Evolutionary conservation across 495 filamentous ascomycete species (phyloP).

Genomic region (Neurospora cerealis): DNA sequence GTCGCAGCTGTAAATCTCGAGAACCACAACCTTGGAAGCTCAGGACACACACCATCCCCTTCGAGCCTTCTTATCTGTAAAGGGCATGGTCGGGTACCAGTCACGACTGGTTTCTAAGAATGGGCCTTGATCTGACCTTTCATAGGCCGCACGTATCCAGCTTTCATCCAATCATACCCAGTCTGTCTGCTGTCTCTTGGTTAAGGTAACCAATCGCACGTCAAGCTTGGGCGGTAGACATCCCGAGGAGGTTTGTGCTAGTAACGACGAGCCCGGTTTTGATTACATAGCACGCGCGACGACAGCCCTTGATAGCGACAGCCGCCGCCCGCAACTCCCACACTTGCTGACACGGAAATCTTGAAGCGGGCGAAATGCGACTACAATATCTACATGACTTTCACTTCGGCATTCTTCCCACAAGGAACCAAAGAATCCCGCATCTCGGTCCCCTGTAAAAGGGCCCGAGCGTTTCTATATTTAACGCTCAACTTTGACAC

Average conservation of each 20-base stretch:
- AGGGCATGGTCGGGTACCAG: not conserved
- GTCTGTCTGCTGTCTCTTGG: not conserved
- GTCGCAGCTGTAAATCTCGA: conserved; percentile 16
- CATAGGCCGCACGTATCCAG: not conserved
- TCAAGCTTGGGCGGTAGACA: not conserved
- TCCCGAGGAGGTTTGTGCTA: not conserved
- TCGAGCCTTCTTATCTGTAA: not conserved
- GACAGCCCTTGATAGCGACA: not conserved
- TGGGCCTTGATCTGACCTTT: not conserved
- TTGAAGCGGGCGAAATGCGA: not conserved
- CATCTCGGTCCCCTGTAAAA: not conserved
- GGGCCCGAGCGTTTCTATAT: not conserved
- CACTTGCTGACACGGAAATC: not conserved
- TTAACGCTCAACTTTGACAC: not conserved
- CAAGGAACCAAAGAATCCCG: not conserved
- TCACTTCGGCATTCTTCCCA: not conserved
- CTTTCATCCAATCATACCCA: not conserved
- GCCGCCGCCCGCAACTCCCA: not conserved
- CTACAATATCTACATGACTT: not conserved
- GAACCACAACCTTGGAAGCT: conserved; percentile 1
- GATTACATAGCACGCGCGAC: not conserved
- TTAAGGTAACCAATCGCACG: not conserved
- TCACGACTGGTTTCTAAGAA: conserved; percentile 11
- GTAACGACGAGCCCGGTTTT: not conserved
- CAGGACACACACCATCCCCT: conserved; percentile 1